Evolutionary conservation across 1,284 basidiomycete species (phyloP), one percentile per base, ranked within the genome.

Genomic region (Rhodotorula sp.): DNA sequence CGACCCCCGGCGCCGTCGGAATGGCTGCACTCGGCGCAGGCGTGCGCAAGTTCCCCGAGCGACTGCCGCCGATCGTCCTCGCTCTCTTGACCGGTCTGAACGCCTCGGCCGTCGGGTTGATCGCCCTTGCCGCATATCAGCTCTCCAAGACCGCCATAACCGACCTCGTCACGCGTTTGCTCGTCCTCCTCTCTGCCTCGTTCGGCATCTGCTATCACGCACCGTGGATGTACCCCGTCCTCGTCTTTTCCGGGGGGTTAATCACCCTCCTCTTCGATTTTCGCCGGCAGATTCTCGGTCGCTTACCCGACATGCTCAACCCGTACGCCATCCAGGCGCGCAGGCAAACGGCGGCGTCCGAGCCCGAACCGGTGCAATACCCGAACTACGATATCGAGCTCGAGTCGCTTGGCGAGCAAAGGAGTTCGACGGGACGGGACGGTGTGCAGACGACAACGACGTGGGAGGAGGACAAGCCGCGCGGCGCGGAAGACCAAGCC

Each of bases 11-110:
- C 19, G 84, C 85, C 1, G 71, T 83, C 0, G 83, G 82, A 4
- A 87, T 87, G 85, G 84, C 82, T 27, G 82, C 79, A 5, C 78
- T 87, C 15, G 83, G 82, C 0, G 79, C 84, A 2, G 86, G 82
- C n/a, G 82, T 87, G 5, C 76, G 80, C n/a, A 79, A 76, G 9
- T 82, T 87, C 27, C 81, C 81, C 19, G 80, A 82, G 44, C 77
- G 76, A 7, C 81, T 87, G 0, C 86, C 86, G 0, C 76, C 78
- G 2, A 82, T 84, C 51, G 85, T 84, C 19, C 83, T 85, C 53
- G 84, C 83, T 2, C 79, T 86, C 13, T 79, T 88, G 24, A 85
- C 85, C 0, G 86, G 86, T 0, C 74, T 88, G 29, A 87, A 88
- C 74, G 83, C 85, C 0, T 82, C 86, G 0, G 84, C 85, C 0